These are phyloP conservation scores for Panicum virgatum DNA, from an alignment of 202 grass and related monocot genomes.

Conservation along the genomic window DNA sequence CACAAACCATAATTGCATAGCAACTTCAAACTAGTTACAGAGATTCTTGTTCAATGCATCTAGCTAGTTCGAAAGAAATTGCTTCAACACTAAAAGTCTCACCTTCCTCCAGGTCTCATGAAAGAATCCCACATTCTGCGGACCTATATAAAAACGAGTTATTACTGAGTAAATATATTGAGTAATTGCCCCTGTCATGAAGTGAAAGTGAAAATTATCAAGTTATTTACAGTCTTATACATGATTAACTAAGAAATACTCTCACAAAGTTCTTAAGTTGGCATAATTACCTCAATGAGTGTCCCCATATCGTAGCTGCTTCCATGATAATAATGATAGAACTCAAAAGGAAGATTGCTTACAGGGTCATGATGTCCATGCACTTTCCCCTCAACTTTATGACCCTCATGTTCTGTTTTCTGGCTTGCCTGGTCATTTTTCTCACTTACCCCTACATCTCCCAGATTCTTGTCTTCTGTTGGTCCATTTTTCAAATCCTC, in stretches of 20 bases:
- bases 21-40: neutral
- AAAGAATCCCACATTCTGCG: constrained; percentile 97
- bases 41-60: constrained; percentile 19
- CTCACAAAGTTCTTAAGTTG: constrained; percentile 31
- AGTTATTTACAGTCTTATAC: constrained; percentile 1
- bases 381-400: constrained; percentile 49
- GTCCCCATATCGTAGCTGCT: constrained; percentile 95
- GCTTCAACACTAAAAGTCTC: constrained; percentile 1
- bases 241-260: neutral
- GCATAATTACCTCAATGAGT: constrained; percentile 82
- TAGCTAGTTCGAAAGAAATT: neutral
- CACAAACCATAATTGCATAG: constrained; percentile 14
- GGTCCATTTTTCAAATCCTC: constrained; percentile 33
- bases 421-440: constrained; percentile 39
- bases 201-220: constrained; percentile 7
- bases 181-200: constrained; percentile 23
- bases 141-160: constrained; percentile 58
- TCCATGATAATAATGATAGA: constrained; percentile 97
- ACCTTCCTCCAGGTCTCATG: constrained; percentile 90
- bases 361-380: constrained; percentile 53
- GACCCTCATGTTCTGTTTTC: constrained; percentile 34
- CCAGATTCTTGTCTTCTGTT: constrained; percentile 21
- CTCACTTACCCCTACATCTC: constrained; percentile 37
- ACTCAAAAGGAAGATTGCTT: constrained; percentile 86
- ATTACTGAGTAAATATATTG: neutral